Conservation (phyloP, 768 basidiomycete species). For the Agaricus blazei region DNA sequence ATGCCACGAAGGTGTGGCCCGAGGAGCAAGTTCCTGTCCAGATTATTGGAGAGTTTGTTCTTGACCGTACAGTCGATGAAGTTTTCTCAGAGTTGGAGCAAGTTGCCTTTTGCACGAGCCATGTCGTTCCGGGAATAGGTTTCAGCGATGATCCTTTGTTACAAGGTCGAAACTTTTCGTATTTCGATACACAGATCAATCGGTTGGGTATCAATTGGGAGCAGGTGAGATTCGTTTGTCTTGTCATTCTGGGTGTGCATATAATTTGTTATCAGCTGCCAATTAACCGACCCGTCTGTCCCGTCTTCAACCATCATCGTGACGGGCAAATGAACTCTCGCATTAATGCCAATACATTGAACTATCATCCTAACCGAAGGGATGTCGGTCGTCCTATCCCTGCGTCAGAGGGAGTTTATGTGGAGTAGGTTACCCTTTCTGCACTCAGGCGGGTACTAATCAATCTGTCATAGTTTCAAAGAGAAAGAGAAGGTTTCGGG, state of each 20-base stretch:
- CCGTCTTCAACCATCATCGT: conserved; percentile 64
- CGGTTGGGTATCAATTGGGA: conserved; percentile 81
- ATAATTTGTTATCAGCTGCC: conserved; percentile 47
- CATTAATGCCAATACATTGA: conserved; percentile 54
- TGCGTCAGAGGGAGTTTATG: conserved; percentile 49
- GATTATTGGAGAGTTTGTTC: conserved; percentile 69
- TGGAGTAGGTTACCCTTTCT: conserved; percentile 34
- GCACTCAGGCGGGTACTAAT: no score
- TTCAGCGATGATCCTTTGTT: conserved; percentile 76
- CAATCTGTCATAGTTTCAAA: conserved; percentile 29
- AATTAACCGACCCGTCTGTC: conserved; percentile 78
- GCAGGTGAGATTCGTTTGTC: conserved; percentile 33
- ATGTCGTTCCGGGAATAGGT: conserved; percentile 63
- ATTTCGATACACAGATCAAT: conserved; percentile 80
- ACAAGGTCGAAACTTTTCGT: conserved; percentile 81
- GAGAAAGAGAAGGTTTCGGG: conserved; percentile 45
- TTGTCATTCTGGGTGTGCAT: not conserved
- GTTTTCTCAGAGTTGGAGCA: conserved; percentile 89
- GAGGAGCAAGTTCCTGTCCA: conserved; percentile 76
- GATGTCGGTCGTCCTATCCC: conserved; percentile 42
- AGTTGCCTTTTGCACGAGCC: conserved; percentile 80
- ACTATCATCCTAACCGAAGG: conserved; percentile 83
- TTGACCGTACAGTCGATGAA: conserved; percentile 61
- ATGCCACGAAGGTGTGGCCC: conserved; percentile 84
- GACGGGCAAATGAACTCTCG: conserved; percentile 54